These are phyloP conservation scores for Dipteronia dyeriana DNA, from an alignment of 345 rosid genomes.

Conservation along the genomic window DNA sequence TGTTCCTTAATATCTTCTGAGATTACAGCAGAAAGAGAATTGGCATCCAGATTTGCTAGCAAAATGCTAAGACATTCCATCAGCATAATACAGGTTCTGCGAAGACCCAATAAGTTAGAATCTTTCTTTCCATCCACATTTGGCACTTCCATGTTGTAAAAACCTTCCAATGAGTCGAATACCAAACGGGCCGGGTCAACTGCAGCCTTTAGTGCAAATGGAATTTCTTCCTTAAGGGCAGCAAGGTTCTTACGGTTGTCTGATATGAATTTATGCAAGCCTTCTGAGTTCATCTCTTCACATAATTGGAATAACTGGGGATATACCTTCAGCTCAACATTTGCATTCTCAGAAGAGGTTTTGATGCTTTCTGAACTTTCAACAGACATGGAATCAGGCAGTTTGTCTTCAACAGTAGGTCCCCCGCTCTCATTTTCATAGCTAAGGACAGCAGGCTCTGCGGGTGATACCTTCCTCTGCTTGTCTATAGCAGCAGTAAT, in stretches of 20 bases:
- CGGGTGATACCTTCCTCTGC: conserved; percentile 51
- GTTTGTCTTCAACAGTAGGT: conserved; percentile 40
- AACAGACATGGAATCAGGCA: conserved; percentile 45
- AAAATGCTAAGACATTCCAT: conserved; percentile 95
- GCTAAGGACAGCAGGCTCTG: conserved; percentile 36
- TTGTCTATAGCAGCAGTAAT: conserved; percentile 66
- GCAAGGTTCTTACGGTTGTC: conserved; percentile 98
- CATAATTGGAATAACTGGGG: conserved; percentile 82
- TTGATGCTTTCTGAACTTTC: conserved; percentile 58
- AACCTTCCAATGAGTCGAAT: conserved; percentile 78
- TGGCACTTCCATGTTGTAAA: conserved; percentile 65
- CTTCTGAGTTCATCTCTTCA: conserved; percentile 80
- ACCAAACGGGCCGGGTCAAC: conserved; percentile 76
- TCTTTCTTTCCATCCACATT: conserved; percentile 86
- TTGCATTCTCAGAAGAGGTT: conserved; percentile 48
- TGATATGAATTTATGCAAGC: conserved; percentile 92
- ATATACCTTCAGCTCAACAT: conserved; percentile 62
- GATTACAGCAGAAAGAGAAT: conserved; percentile 53
- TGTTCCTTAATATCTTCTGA: conserved; percentile 63
- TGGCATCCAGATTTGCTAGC: conserved; percentile 48
- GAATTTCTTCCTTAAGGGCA: conserved; percentile 85
- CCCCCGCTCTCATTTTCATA: conserved; percentile 43
- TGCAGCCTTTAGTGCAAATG: conserved; percentile 76
- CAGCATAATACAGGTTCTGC: conserved; percentile 97
- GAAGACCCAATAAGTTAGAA: conserved; percentile 79